These are phyloP conservation scores for Penicillium macrosclerotiorum DNA, from an alignment of 495 filamentous ascomycete genomes.

Conservation along the genomic window DNA sequence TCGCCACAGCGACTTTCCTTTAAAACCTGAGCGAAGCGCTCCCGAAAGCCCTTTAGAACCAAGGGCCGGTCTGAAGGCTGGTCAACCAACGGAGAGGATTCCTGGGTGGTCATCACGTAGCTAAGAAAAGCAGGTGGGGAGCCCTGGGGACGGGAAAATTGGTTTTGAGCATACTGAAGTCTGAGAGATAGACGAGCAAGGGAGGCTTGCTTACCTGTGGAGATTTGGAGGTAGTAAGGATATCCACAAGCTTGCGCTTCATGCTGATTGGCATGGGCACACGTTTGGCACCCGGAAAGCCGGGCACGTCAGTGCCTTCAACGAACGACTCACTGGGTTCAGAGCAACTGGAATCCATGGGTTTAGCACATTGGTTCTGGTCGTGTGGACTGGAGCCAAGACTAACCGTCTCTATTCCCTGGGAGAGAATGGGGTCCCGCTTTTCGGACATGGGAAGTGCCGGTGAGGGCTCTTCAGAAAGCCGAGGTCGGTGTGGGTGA, in stretches of 20 bases:
- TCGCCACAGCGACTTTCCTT: too few relatives aligned
- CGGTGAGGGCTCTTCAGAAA: too few relatives aligned
- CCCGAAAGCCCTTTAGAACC: constrained; percentile 23
- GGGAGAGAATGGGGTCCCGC: constrained; percentile 10
- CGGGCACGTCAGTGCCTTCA: not conserved
- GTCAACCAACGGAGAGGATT: constrained; percentile 10
- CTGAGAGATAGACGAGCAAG: constrained; percentile 1
- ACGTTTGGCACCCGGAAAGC: not conserved
- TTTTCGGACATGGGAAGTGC: constrained; percentile 1
- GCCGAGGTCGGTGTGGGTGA: not conserved
- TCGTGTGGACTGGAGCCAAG: not conserved
- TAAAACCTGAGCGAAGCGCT: not conserved
- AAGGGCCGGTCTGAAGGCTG: constrained; percentile 15
- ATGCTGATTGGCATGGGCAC: constrained; percentile 11
- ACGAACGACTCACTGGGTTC: not conserved
- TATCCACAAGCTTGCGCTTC: not conserved
- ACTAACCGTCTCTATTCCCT: constrained; percentile 17
- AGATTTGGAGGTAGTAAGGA: constrained; percentile 1
- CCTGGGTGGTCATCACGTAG: constrained; percentile 2
- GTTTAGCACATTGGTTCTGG: constrained; percentile 3
- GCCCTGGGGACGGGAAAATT: not conserved
- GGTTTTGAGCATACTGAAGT: not conserved
- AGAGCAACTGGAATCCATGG: constrained; percentile 9
- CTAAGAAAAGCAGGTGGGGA: too few relatives aligned
- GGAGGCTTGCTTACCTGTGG: not conserved